Evolutionary conservation across 352 stramenopile species (phyloP).

Genomic region (Globisporangium polare): DNA sequence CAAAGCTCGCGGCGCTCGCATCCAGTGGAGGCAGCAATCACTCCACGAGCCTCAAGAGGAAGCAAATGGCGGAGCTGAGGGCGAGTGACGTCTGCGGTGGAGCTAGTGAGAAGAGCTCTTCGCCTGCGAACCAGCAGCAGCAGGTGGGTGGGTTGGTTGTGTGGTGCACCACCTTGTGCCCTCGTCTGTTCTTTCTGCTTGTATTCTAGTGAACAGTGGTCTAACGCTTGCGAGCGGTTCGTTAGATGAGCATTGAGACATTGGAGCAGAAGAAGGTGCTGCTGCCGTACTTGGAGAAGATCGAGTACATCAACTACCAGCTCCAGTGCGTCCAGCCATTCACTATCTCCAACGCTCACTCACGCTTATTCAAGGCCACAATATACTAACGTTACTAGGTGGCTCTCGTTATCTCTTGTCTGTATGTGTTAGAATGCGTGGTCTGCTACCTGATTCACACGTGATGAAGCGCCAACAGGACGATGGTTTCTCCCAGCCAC

Average conservation of each 20-base stretch:
- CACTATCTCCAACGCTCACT: not conserved
- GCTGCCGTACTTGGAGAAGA: conserved; percentile 81
- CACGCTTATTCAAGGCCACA: not conserved
- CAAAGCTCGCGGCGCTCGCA: conserved; percentile 15
- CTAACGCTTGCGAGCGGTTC: too few species aligned
- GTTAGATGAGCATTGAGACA: conserved; percentile 48
- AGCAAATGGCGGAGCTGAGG: not conserved
- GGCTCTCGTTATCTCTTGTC: not conserved
- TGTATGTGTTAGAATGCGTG: conserved; percentile 3
- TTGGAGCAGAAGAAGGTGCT: conserved; percentile 81
- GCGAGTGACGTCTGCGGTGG: not conserved
- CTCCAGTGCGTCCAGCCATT: conserved; percentile 29
- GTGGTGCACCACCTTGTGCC: too few species aligned
- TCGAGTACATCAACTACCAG: conserved; percentile 86
- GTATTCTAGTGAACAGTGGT: too few species aligned
- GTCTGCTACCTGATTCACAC: not conserved
- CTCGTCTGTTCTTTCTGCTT: too few species aligned
- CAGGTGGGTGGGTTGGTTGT: too few species aligned
- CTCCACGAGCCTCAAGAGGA: not conserved
- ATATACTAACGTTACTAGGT: not conserved
- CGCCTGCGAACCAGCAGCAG: not conserved
- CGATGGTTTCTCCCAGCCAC: not conserved
- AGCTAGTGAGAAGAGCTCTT: not conserved
- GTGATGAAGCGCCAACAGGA: not conserved
- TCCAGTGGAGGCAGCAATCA: not conserved